These are phyloP conservation scores for Fusarium stilboides DNA, from an alignment of 2,329 filamentous ascomycete genomes.

Conservation along the genomic window DNA sequence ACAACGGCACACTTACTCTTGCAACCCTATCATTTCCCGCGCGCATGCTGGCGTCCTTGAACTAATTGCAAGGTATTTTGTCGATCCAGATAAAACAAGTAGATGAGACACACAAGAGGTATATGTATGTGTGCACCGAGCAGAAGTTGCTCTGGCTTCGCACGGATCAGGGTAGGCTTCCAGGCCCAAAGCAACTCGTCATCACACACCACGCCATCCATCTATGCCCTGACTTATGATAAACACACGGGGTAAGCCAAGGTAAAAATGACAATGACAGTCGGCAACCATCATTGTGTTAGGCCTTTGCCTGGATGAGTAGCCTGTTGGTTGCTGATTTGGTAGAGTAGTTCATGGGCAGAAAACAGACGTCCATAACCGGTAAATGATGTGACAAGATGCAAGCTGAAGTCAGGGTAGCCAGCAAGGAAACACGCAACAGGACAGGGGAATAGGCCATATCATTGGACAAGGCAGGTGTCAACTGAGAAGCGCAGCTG, in stretches of 20 bases:
- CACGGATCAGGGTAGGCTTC: background rate
- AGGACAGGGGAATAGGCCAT: constrained; percentile 29
- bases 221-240: background rate
- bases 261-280: no score
- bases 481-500: constrained; percentile 42
- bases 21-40: constrained; percentile 6
- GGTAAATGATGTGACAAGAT: constrained; percentile 35
- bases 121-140: background rate
- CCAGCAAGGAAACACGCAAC: constrained; percentile 24
- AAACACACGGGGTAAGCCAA: no score
- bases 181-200: background rate
- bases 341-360: constrained; percentile 5
- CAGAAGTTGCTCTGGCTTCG: background rate
- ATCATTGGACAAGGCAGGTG: constrained; percentile 35
- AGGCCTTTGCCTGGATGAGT: background rate
- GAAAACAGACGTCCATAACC: constrained; percentile 16
- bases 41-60: constrained; percentile 4
- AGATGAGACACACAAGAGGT: constrained; percentile 2
- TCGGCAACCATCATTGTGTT: background rate
- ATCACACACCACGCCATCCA: background rate
- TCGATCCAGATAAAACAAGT: background rate
- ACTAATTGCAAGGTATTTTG: constrained; percentile 1
- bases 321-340: background rate
- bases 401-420: constrained; percentile 41
- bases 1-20: constrained; percentile 15